Evolutionary conservation across 257 asterid genomes (phyloP).

Genomic region (Lycium barbarum): DNA sequence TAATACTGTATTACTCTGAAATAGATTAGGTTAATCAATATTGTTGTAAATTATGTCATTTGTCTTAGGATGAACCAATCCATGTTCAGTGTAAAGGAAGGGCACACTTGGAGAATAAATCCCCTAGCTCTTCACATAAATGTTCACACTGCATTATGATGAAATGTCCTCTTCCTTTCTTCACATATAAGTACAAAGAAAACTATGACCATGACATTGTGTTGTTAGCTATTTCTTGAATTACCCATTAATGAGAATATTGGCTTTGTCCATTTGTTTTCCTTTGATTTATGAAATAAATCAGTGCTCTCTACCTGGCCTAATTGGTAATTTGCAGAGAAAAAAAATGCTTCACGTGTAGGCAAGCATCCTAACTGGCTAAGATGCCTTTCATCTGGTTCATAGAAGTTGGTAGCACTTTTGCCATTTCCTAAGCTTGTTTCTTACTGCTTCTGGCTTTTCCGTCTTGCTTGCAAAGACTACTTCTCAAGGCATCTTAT

Average conservation of each 20-base stretch:
- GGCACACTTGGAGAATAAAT: background rate
- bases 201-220: background rate
- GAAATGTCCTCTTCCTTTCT: background rate
- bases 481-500: background rate
- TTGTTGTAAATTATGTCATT: background rate
- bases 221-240: background rate
- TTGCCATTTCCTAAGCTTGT: background rate
- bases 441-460: background rate
- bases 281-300: background rate
- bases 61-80: background rate
- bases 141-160: background rate
- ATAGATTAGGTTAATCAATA: background rate
- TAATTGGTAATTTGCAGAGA: background rate
- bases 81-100: conserved; percentile 22
- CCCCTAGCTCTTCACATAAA: background rate
- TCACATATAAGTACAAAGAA: background rate
- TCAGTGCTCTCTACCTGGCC: background rate
- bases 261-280: background rate
- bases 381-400: background rate
- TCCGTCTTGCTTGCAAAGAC: background rate
- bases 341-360: background rate
- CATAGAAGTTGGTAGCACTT: background rate
- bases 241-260: background rate
- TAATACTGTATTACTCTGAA: background rate
- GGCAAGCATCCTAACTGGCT: background rate